Conservation (phyloP, 495 filamentous ascomycete genomes). For the Aspergillus wentii region DNA sequence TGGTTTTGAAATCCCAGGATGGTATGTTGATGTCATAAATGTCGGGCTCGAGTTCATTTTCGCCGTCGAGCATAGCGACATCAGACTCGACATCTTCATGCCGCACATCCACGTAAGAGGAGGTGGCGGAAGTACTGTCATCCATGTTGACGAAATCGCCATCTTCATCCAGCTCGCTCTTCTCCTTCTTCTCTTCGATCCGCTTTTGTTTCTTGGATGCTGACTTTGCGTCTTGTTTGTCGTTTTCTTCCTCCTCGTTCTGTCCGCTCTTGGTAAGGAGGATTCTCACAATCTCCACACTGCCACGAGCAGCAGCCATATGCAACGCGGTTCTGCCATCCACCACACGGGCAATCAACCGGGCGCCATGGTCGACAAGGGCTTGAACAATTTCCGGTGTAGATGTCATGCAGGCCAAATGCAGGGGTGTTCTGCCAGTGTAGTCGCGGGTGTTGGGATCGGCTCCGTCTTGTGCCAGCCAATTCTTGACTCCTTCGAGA, state of each 20-base stretch:
- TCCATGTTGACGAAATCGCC: conserved; percentile 37
- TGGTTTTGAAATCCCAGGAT: conserved; percentile 68
- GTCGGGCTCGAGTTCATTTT: conserved; percentile 63
- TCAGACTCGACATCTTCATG: conserved; percentile 24
- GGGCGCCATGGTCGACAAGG: conserved; percentile 67
- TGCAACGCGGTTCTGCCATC: conserved; percentile 79
- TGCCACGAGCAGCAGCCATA: conserved; percentile 65
- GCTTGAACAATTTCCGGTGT: conserved; percentile 63
- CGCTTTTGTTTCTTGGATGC: conserved; percentile 19
- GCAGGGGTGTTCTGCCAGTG: conserved; percentile 75
- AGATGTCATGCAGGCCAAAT: conserved; percentile 64
- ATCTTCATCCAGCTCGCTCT: conserved; percentile 34
- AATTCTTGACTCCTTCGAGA: conserved; percentile 59
- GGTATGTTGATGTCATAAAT: conserved; percentile 70
- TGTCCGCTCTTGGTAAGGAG: conserved; percentile 63
- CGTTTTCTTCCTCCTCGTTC: conserved; percentile 64
- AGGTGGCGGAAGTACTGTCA: conserved; percentile 34
- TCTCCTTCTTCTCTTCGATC: conserved; percentile 12
- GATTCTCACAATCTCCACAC: conserved; percentile 61
- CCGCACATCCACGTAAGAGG: conserved; percentile 65
- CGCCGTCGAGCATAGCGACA: conserved; percentile 37
- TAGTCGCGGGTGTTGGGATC: conserved; percentile 66
- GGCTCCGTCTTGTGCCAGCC: conserved; percentile 55
- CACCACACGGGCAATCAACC: conserved; percentile 63
- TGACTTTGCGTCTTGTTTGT: conserved; percentile 48